Base-by-base conservation (phyloP, 2,329 filamentous ascomycete genomes). In the Pseudogymnoascus sp. region DNA sequence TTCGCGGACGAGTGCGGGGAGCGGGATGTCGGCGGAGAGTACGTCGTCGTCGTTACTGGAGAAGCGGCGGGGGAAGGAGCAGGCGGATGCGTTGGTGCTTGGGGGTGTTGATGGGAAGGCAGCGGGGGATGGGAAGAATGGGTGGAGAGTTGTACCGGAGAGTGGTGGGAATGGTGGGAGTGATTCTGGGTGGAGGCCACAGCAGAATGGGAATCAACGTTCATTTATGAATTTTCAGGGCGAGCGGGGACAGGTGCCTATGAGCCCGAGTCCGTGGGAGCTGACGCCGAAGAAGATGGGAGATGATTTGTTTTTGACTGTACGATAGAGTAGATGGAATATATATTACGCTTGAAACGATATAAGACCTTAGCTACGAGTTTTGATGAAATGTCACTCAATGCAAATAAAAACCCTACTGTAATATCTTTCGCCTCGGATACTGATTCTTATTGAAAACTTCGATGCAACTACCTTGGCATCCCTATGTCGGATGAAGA, bases 241-340 rank as follows among this genome's bases (percentile, higher is more conserved):
- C 44, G 44, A 53, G 44, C 23, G 44, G 8, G 44, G 44, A 53
- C 44, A 53, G 44, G 44, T 53, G 44, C 44, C 44, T 53, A 53
- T 53, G 44, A 53, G 44, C 44, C 44, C 44, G 44, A 53, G 44
- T 53, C 44, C 44, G 14, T 53, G 44, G 44, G 44, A 53, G 44
- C 44, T 53, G 23, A 53, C 44, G 23, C 44, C 44, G 14, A 53
- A 53, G 44, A 53, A 53, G 44, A 53, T 53, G 44, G 44, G 44
- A 7, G 44, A 53, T 53, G 44, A 53, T 28, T 53, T 53, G 28
- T 53, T 53, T 28, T 16, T 53, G 8, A 53, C 44, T 53, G 44
- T 53, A 53, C 23, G 44, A 53, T 53, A 53, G 44, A 53, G 23
- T 53, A 53, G 44, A 53, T 28, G 23, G 44, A 16, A 53, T 53